Conservation (phyloP, 768 basidiomycete genomes). For the Phylloporus rhodoxanthus region DNA sequence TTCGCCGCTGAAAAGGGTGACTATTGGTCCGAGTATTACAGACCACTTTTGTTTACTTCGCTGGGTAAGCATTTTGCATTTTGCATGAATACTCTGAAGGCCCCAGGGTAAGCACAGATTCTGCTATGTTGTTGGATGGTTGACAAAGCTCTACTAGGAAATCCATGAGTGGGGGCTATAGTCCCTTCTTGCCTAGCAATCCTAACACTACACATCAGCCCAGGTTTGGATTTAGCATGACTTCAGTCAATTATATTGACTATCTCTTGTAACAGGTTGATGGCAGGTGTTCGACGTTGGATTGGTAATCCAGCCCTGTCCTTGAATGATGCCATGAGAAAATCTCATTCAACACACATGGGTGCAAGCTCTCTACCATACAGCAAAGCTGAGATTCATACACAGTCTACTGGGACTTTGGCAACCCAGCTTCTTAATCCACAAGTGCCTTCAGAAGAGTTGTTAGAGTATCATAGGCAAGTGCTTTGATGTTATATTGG, state of each 20-base stretch:
- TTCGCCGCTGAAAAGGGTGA: constrained; percentile 60
- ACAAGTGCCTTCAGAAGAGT: constrained; percentile 55
- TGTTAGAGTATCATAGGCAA: constrained; percentile 68
- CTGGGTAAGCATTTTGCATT: constrained; percentile 86
- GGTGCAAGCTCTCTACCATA: constrained; percentile 23
- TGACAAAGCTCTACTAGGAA: constrained; percentile 42
- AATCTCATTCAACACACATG: constrained; percentile 32
- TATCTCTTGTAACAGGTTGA: constrained; percentile 41
- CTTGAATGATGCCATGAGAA: constrained; percentile 35
- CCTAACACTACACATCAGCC: constrained; percentile 33
- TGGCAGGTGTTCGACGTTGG: constrained; percentile 76
- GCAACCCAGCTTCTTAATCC: constrained; percentile 58
- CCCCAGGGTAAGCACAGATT: constrained; percentile 59
- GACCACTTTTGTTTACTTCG: constrained; percentile 77
- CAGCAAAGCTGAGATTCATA: constrained; percentile 25
- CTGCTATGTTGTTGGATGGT: background rate
- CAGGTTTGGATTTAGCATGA: constrained; percentile 25
- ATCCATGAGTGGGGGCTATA: constrained; percentile 59
- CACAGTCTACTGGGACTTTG: constrained; percentile 51
- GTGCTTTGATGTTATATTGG: constrained; percentile 10
- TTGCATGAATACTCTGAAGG: constrained; percentile 84
- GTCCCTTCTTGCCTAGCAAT: constrained; percentile 68
- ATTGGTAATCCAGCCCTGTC: constrained; percentile 52
- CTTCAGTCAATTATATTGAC: constrained; percentile 21
- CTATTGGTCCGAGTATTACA: constrained; percentile 88